phyloP scores from a whole-genome alignment of 345 rosid species.

The Eutrema heterophyllum region DNA sequence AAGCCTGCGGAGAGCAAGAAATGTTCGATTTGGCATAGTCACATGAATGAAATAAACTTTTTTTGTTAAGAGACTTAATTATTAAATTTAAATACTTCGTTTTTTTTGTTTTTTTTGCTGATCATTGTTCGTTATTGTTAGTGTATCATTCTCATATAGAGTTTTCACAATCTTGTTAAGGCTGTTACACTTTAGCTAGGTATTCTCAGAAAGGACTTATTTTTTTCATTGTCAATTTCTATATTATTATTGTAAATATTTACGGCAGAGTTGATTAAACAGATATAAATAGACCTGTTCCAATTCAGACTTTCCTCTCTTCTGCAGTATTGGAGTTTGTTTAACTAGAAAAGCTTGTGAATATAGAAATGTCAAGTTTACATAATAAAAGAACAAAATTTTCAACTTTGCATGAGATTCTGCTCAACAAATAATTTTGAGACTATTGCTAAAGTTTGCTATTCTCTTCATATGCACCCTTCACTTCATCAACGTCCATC shows the following conservation, averaged over 20 bases:
- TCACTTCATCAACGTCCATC: conserved; percentile 47
- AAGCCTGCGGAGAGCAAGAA: conserved; percentile 30
- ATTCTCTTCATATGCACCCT: conserved; percentile 20
- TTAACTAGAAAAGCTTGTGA: not conserved
- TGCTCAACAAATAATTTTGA: not conserved
- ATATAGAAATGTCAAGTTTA: not conserved
- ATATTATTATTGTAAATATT: not conserved
- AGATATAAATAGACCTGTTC: not conserved
- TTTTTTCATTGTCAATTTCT: not conserved
- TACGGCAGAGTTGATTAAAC: not conserved
- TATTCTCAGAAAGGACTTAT: not conserved
- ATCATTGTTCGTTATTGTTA: no score
- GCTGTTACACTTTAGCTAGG: not conserved
- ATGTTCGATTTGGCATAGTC: conserved; percentile 30
- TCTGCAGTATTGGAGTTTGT: not conserved
- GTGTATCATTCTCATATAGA: no score
- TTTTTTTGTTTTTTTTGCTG: no score
- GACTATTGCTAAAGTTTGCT: not conserved
- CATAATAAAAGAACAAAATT: not conserved
- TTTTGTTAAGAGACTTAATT: not conserved
- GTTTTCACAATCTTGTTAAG: no score
- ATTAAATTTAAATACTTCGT: not conserved
- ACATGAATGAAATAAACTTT: conserved; percentile 32
- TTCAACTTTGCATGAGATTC: not conserved
- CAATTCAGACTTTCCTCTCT: not conserved